Conservation (phyloP, 176 grass and related monocot genomes). For the Oryza nivara region DNA sequence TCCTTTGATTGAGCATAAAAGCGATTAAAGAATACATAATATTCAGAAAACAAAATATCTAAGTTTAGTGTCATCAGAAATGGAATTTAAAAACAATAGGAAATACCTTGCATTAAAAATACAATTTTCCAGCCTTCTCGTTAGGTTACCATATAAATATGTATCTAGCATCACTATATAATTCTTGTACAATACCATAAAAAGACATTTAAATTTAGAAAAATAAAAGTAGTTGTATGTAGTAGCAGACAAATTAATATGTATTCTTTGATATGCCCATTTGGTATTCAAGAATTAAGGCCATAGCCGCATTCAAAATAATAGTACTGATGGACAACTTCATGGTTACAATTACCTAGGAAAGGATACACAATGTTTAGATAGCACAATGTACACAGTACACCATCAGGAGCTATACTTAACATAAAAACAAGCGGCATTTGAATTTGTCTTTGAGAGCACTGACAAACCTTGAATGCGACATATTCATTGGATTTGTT, state of each 20-base stretch:
- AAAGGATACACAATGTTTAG: constrained; percentile 11
- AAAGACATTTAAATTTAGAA: constrained; percentile 10
- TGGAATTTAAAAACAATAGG: background rate
- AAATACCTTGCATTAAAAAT: background rate
- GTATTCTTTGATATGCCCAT: constrained; percentile 1
- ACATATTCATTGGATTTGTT: constrained; percentile 90
- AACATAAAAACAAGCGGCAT: constrained; percentile 5
- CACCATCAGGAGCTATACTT: background rate
- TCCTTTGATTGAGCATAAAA: background rate
- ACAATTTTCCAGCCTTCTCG: background rate
- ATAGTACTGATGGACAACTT: background rate
- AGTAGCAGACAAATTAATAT: background rate
- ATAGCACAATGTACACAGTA: background rate
- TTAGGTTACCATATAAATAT: constrained; percentile 14
- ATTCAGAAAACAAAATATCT: constrained; percentile 14
- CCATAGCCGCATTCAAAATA: background rate
- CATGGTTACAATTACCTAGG: background rate
- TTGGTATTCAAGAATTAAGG: background rate
- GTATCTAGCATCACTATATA: background rate
- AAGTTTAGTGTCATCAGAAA: constrained; percentile 5
- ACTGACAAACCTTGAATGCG: constrained; percentile 81
- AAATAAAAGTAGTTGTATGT: background rate
- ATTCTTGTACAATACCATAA: background rate
- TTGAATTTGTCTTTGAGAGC: background rate
- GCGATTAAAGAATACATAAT: background rate